phyloP scores from a whole-genome alignment of 2,329 filamentous ascomycete species.

The Paracamarosporium sp. region DNA sequence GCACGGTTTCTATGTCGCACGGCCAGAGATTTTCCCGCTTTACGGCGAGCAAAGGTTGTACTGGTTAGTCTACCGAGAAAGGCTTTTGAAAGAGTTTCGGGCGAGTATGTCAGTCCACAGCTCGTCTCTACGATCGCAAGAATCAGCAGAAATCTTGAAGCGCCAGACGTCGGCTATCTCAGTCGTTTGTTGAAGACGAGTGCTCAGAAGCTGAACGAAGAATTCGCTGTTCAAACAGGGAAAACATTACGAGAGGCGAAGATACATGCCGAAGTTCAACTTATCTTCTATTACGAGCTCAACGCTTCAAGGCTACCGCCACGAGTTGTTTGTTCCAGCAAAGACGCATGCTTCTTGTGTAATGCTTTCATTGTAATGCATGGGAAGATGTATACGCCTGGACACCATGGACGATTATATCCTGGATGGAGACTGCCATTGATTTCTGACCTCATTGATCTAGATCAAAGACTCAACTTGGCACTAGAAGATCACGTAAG shows the following conservation, averaged over 20 bases:
- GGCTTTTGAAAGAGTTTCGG: slow-evolving; percentile 3
- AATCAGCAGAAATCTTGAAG: not conserved
- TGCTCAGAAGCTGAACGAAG: slow-evolving; percentile 7
- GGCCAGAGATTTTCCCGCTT: slow-evolving; percentile 7
- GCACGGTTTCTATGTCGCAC: slow-evolving; percentile 21
- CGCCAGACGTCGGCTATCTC: slow-evolving; percentile 5
- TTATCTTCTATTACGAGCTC: slow-evolving; percentile 51
- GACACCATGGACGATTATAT: slow-evolving; percentile 55
- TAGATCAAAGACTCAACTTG: slow-evolving; percentile 15
- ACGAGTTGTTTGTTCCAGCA: slow-evolving; percentile 57
- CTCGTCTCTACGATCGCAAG: slow-evolving; percentile 12
- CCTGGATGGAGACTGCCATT: slow-evolving; percentile 53
- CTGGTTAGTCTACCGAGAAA: slow-evolving; percentile 13
- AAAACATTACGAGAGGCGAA: slow-evolving; percentile 20
- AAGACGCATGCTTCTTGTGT: slow-evolving; percentile 61
- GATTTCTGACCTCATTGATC: slow-evolving; percentile 4
- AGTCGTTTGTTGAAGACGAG: slow-evolving; percentile 11
- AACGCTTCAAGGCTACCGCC: slow-evolving; percentile 33
- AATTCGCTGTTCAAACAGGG: slow-evolving; percentile 13
- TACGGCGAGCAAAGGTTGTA: slow-evolving; percentile 13
- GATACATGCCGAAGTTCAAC: slow-evolving; percentile 60
- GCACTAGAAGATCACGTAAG: slow-evolving; percentile 9
- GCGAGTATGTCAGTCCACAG: slow-evolving; percentile 1
- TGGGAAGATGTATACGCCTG: slow-evolving; percentile 50
- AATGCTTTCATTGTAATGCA: slow-evolving; percentile 55